These are phyloP conservation scores for Alternaria angustiovoidea DNA, from an alignment of 2,329 filamentous ascomycete genomes.

Conservation along the genomic window DNA sequence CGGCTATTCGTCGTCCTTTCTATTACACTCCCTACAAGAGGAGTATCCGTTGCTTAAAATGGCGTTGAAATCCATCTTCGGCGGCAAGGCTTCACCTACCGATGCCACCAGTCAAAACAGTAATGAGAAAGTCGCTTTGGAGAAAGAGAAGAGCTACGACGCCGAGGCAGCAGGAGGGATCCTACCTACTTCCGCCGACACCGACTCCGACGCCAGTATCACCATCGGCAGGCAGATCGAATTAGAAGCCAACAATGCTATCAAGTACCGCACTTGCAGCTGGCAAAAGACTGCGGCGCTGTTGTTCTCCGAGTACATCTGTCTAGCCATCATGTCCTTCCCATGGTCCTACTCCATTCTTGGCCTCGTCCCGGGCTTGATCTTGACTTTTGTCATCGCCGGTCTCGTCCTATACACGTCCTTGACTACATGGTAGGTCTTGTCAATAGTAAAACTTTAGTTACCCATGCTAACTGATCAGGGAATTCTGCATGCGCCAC, in stretches of 20 bases:
- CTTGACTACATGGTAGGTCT: constrained; percentile 66
- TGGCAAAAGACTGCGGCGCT: constrained; percentile 95
- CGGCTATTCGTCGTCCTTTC: constrained; percentile 45
- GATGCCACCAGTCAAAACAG: constrained; percentile 25
- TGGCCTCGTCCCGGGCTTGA: constrained; percentile 84
- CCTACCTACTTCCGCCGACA: constrained; percentile 41
- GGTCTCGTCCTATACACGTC: constrained; percentile 84
- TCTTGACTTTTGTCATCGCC: constrained; percentile 81
- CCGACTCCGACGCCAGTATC: constrained; percentile 52
- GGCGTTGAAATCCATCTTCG: constrained; percentile 54
- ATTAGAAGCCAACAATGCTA: constrained; percentile 77
- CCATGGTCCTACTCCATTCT: constrained; percentile 91
- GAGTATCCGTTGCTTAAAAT: constrained; percentile 60
- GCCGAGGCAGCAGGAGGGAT: constrained; percentile 48
- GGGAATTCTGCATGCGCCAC: constrained; percentile 90
- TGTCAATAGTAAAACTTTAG: neutral
- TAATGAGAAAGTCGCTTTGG: constrained; percentile 24
- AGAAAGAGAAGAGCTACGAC: constrained; percentile 36
- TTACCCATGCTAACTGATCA: constrained; percentile 45
- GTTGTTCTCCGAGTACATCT: constrained; percentile 95
- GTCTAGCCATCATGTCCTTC: constrained; percentile 92
- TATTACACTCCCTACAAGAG: constrained; percentile 52
- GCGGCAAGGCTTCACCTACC: constrained; percentile 28
- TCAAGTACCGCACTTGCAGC: constrained; percentile 91
- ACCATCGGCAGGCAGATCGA: constrained; percentile 74